Evolutionary conservation across 2,329 filamentous ascomycete species (phyloP).

Genomic region (Ophiocordyceps camponoti-leonardi): DNA sequence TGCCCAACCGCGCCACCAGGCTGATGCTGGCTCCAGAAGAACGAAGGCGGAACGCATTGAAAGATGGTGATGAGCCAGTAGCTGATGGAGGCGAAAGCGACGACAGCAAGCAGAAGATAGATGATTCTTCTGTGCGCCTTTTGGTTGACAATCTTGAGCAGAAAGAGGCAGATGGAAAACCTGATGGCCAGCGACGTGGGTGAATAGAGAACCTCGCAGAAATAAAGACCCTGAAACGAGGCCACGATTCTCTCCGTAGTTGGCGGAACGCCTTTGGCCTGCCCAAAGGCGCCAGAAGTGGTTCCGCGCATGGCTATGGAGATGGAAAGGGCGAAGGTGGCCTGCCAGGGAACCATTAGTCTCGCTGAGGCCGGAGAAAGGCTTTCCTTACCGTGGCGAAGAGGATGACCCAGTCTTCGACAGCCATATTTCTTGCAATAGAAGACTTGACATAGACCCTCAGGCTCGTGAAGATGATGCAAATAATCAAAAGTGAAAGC

Average conservation of each 20-base stretch:
- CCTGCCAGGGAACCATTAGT: background rate
- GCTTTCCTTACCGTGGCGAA: slow-evolving; percentile 1
- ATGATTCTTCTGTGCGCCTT: background rate
- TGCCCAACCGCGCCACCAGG: background rate
- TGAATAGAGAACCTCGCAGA: slow-evolving; percentile 1
- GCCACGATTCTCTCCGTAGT: background rate
- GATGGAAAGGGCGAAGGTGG: background rate
- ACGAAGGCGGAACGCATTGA: slow-evolving; percentile 2
- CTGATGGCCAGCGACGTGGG: slow-evolving; percentile 1
- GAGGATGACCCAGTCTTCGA: slow-evolving; percentile 2
- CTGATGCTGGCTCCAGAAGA: slow-evolving; percentile 1
- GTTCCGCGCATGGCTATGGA: slow-evolving; percentile 1
- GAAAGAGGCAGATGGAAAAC: slow-evolving; percentile 2
- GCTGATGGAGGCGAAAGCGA: background rate
- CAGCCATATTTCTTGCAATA: background rate
- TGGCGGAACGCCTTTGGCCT: background rate
- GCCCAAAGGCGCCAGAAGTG: slow-evolving; percentile 1
- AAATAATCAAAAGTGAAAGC: slow-evolving; percentile 13
- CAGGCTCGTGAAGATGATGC: slow-evolving; percentile 20
- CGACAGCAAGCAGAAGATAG: background rate
- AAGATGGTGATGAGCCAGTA: background rate
- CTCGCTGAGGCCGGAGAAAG: background rate
- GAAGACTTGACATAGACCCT: slow-evolving; percentile 1
- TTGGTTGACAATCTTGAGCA: slow-evolving; percentile 1
- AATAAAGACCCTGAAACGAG: slow-evolving; percentile 1